Evolutionary conservation across 2,329 filamentous ascomycete genomes (phyloP), one percentile per base, ranked within the genome.

Genomic region (Sarocladium strictum): DNA sequence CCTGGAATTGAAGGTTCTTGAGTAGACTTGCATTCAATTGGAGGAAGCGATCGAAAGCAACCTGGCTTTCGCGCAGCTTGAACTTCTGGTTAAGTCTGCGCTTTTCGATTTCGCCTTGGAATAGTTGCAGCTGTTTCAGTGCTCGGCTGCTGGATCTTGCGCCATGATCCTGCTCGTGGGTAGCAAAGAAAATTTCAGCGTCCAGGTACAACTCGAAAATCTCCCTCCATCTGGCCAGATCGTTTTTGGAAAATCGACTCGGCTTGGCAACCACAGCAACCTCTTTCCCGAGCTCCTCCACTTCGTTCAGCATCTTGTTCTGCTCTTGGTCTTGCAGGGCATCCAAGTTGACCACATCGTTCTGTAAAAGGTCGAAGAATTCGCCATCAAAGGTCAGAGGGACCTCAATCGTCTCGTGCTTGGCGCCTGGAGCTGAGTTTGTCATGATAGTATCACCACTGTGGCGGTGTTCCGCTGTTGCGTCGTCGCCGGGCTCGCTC

Each of bases 141-240:
- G 90, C 90, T 57, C 81, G 79, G 3, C 76, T 73, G 58, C 85
- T 86, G 52, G 81, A 79, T 52, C 89, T 79, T 2, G 81, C 76
- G 14, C 88, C 87, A 55, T 86, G 84, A 59, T 89, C 85, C 29
- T 72, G 71, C 66, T 95, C 90, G 27, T 83, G 81, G 0, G 85
- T 87, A 1, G 88, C 90, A 67, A 94, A 94, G 72, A 96, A 96
- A 27, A 95, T 78, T 54, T 86, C 81, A 7, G 86, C 86, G 55
- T 94, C 86, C 12, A 92, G 72, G 63, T 96, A 96, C 0, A 93
- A 72, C 57, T 90, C 85, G 62, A 96, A 93, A 58, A 96, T 85
- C 59, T 86, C 79, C 50, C 90, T 82, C 90, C 90, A 96, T 35
- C 79, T 79, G 53, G 84, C 81, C 23, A 95, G 71, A 64, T 94